Base-by-base conservation (phyloP, 176 grass and related monocot genomes). In the Secale cereale region DNA sequence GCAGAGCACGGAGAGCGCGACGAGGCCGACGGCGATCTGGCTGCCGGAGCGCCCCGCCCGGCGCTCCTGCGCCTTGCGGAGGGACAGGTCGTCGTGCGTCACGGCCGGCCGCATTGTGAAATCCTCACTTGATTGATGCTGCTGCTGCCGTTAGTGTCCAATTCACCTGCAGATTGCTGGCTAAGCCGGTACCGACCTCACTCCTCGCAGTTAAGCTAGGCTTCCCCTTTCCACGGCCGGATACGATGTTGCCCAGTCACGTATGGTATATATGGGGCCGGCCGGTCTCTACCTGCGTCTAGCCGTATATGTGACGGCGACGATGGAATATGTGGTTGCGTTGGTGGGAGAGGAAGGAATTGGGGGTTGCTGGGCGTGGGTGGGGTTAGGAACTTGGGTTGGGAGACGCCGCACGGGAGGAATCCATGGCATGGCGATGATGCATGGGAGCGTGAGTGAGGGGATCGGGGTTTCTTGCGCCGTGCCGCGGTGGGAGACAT, bases 11-110 rank as follows among this genome's bases (percentile, higher is more conserved):
- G 97, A 99, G 19, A 99, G 85, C 79, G 66, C 86, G 32, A 96
- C 94, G 35, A 99, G 88, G 65, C 79, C 57, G 61, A 92, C 81
- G 28, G 94, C 82, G 3, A 91, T 82, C 62, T 59, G 84, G 60
- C 92, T 78, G 36, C 97, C 25, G 30, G 91, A 76, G 31, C 88
- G 72, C 48, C 62, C 41, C 15, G 78, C 76, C 26, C 87, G 87
- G 2, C 82, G 78, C 85, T 89, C 81, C 48, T 90, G 85, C 17
- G 86, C 74, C 81, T 84, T 92, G 82, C 80, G 91, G 2, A 83
- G 23, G 19, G 93, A 92, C 37, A 99, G 89, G 80, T 96, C 90
- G 78, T 94, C 91, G 86, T 99, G 97, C 36, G 94, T 96, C 77
- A 99, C 91, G 7, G 92, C 86, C 76, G 90, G 88, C 71, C 71